Evolutionary conservation across 148 eudicot species (phyloP), one percentile per base, ranked within the genome.

Genomic region (Vaccinium macrocarpon): DNA sequence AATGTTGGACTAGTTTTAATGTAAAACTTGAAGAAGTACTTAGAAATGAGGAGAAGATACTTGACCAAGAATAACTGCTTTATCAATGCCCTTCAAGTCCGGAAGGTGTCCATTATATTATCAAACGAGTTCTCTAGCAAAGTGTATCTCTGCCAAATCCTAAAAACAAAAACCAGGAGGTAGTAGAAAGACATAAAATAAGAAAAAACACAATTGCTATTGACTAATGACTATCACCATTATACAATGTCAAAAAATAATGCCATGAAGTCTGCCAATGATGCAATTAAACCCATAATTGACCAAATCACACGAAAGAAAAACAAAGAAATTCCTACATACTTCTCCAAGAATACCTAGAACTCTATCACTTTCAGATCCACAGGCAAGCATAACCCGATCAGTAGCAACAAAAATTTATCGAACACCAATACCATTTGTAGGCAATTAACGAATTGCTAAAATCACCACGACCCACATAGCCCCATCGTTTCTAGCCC

Each of bases 61-160:
- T 97, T 96, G 98, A 81, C 99, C 96, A 79, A 96, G 92, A 89
- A 96, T 91, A 88, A 96, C 94, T 85, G 97, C 61, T 15, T 19
- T 21, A 56, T 56, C 61, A 56, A 21, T 15, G 61, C 61, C 18
- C 61, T 56, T 53, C 57, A 12, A 16, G 57, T 53, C 57, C 4
- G 14, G 16, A 53, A 16, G 98, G 81, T 96, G 99, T 76, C 99
- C 99, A 88, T 96, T 96, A 85, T 94, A 96, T 98, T 98, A 96
- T 97, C 98, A 96, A 77, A 96, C 98, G 85, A 96, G 92, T 86
- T 96, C 98, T 90, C 99, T 91, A 42, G 97, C 99, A 49, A 95
- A 92, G 84, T 91, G 86, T 86, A 93, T 89, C 70, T 95, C 97
- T 64, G 86, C 75, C 81, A 94, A 87, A 75, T 89, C 91, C 95